A percentile compares a stretch with the other conserved stretches of the same genome.
Evolutionary conservation across 1,284 basidiomycete genomes (phyloP).

Genomic region (Microbotryum lychnidis-dioicae): DNA sequence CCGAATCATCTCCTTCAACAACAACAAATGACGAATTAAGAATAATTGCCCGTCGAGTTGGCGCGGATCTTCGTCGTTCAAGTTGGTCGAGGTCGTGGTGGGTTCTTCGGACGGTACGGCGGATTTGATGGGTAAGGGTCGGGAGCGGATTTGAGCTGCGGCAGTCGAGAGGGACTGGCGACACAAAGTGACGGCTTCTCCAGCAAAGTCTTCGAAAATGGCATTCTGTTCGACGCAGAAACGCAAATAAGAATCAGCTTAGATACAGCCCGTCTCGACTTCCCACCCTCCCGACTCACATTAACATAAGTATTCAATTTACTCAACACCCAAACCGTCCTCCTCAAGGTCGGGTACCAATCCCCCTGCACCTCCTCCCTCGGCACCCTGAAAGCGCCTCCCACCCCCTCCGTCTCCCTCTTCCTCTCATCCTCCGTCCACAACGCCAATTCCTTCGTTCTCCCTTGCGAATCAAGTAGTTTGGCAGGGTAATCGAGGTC

Average conservation of each 20-base stretch:
- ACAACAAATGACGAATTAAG: conserved; percentile 77
- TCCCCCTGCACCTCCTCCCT: conserved; percentile 64
- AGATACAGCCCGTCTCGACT: background rate
- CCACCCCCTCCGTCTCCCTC: conserved; percentile 40
- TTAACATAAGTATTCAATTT: conserved; percentile 85
- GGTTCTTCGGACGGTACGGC: conserved; percentile 33
- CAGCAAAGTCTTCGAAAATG: conserved; percentile 87
- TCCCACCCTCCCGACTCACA: conserved; percentile 45
- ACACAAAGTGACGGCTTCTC: conserved; percentile 76
- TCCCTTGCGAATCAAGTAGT: conserved; percentile 39
- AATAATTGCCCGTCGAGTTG: conserved; percentile 67
- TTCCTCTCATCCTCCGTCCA: conserved; percentile 35
- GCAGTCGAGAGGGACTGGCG: conserved; percentile 66
- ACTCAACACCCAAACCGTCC: conserved; percentile 76
- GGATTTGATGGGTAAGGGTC: conserved; percentile 36
- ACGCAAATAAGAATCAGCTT: background rate
- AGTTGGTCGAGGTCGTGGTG: conserved; percentile 33
- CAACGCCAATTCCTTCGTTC: conserved; percentile 18
- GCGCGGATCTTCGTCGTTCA: background rate
- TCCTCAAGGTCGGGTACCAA: conserved; percentile 80
- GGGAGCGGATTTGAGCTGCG: conserved; percentile 54
- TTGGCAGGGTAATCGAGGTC: conserved; percentile 80
- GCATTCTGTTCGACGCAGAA: conserved; percentile 51
- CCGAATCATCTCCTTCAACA: conserved; percentile 77
- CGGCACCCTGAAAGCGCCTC: conserved; percentile 57